These are phyloP conservation scores for Sophora flavescens DNA, from an alignment of 306 rosid genomes.

Conservation along the genomic window DNA sequence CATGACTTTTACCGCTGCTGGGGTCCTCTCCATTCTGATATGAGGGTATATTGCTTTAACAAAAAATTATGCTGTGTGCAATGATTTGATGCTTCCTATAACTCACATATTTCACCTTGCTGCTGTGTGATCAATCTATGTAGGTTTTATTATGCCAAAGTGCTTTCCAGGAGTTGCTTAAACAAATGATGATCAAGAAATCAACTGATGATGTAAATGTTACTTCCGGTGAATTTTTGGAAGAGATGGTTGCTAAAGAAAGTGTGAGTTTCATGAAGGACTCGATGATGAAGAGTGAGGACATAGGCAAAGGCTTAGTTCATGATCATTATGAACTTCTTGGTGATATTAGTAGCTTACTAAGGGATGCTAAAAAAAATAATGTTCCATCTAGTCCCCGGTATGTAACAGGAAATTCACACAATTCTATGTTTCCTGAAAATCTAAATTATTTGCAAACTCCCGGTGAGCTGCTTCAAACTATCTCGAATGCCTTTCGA, in stretches of 20 bases:
- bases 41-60: slow-evolving; percentile 70
- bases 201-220: slow-evolving; percentile 57
- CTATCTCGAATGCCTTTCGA: slow-evolving; percentile 79
- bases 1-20: slow-evolving; percentile 94
- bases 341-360: slow-evolving; percentile 74
- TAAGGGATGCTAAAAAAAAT: slow-evolving; percentile 74
- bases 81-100: slow-evolving; percentile 39
- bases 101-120: slow-evolving; percentile 40
- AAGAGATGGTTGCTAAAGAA: slow-evolving; percentile 66
- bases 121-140: slow-evolving; percentile 36
- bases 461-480: slow-evolving; percentile 83
- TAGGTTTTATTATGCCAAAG: slow-evolving; percentile 91
- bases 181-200: slow-evolving; percentile 77
- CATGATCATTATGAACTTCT: slow-evolving; percentile 76
- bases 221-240: slow-evolving; percentile 54
- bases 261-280: slow-evolving; percentile 62
- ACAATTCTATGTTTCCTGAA: slow-evolving; percentile 63
- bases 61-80: not conserved
- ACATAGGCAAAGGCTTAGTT: slow-evolving; percentile 64
- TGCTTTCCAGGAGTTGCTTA: slow-evolving; percentile 89
- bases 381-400: slow-evolving; percentile 59
- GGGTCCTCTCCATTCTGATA: slow-evolving; percentile 91
- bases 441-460: slow-evolving; percentile 69
- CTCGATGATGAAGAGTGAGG: slow-evolving; percentile 56
- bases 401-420: slow-evolving; percentile 54